phyloP scores from a whole-genome alignment of 176 grass and related monocot species.

The Lolium perenne region DNA sequence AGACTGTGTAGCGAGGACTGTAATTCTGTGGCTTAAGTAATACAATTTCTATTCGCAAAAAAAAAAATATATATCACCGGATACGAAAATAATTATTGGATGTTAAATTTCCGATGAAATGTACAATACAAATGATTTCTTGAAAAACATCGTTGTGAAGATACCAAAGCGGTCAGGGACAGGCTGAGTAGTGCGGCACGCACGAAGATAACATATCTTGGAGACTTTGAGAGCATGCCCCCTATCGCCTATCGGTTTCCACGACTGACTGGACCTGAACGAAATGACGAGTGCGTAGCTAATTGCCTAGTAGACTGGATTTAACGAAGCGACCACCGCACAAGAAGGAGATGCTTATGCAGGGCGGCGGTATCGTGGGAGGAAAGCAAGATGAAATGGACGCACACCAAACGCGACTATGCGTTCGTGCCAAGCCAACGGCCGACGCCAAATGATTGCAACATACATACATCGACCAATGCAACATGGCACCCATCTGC shows the following conservation, averaged over 20 bases:
- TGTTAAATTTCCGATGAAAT: too few species aligned
- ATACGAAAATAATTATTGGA: too few species aligned
- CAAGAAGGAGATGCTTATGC: not conserved
- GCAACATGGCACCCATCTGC: constrained; percentile 23
- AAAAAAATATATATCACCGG: too few species aligned
- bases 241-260: not conserved
- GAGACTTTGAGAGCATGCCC: not conserved
- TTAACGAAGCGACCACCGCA: constrained; percentile 14
- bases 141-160: not conserved
- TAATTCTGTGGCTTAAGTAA: too few species aligned
- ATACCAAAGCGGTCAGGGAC: not conserved
- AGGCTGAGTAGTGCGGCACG: constrained; percentile 33
- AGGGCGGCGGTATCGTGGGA: constrained; percentile 30
- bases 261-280: constrained; percentile 22
- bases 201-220: constrained; percentile 34
- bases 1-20: too few species aligned
- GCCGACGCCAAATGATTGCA: constrained; percentile 45
- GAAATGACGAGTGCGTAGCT: not conserved
- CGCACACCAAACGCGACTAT: constrained; percentile 43
- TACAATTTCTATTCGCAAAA: too few species aligned
- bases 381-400: constrained; percentile 54
- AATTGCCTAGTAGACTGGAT: not conserved
- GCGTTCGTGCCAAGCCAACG: constrained; percentile 29
- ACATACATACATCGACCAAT: constrained; percentile 5
- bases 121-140: too few species aligned